Conservation (phyloP, 768 basidiomycete genomes). For the Russula sp. region DNA sequence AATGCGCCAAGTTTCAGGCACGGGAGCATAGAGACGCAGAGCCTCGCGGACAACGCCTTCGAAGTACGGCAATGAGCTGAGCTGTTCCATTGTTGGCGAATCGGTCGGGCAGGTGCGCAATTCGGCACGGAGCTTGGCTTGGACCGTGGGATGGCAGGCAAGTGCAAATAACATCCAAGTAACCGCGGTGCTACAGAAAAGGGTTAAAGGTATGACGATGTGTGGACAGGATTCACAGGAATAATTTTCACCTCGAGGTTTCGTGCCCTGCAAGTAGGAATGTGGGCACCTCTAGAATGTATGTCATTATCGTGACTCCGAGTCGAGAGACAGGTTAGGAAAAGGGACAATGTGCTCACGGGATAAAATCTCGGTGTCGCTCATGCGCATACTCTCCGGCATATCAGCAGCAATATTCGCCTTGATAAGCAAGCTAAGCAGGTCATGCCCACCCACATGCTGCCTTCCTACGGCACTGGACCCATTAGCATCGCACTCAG, state of each 20-base stretch:
- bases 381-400: conserved; percentile 32
- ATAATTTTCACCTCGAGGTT: conserved; percentile 26
- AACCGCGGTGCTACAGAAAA: conserved; percentile 31
- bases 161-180: conserved; percentile 40
- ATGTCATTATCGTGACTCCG: background rate
- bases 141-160: conserved; percentile 35
- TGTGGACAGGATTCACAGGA: no score
- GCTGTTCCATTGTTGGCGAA: conserved; percentile 34
- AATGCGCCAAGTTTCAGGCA: conserved; percentile 31
- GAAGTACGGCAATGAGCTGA: conserved; percentile 37
- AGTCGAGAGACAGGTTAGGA: no score
- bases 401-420: conserved; percentile 38
- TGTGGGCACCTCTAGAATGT: conserved; percentile 35
- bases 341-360: conserved; percentile 22
- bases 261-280: conserved; percentile 37
- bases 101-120: conserved; percentile 31
- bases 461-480: conserved; percentile 21
- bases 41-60: conserved; percentile 37
- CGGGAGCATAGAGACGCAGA: conserved; percentile 35
- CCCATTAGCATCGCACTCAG: conserved; percentile 4
- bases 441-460: conserved; percentile 32
- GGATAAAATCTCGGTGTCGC: conserved; percentile 36
- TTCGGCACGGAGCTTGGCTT: conserved; percentile 39
- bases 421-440: conserved; percentile 35
- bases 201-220: background rate